These are phyloP conservation scores for Codiaeum variegatum DNA, from an alignment of 441 rosid species.

Conservation along the genomic window DNA sequence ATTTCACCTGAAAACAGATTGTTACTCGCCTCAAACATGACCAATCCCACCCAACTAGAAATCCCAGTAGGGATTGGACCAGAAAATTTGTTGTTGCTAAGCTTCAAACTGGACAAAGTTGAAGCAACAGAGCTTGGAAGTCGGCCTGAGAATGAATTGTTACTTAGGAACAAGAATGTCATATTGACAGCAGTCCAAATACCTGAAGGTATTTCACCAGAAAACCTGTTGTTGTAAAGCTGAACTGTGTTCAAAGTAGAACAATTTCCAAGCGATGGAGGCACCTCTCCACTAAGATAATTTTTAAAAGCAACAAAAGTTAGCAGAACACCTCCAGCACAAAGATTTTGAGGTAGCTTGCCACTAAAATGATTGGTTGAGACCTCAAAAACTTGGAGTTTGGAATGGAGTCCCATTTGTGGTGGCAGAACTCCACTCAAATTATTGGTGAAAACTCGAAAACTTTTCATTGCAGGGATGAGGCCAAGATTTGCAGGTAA, in stretches of 20 bases:
- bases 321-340: constrained; percentile 49
- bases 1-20: constrained; percentile 59
- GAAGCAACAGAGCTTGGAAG: constrained; percentile 54
- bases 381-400: constrained; percentile 55
- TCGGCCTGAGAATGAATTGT: constrained; percentile 61
- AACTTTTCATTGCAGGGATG: constrained; percentile 35
- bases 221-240: constrained; percentile 60
- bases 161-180: constrained; percentile 49
- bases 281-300: constrained; percentile 60
- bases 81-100: constrained; percentile 62
- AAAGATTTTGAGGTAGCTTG: constrained; percentile 57
- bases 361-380: constrained; percentile 62
- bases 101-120: constrained; percentile 67
- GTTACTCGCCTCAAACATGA: constrained; percentile 57
- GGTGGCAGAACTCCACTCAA: constrained; percentile 67
- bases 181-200: constrained; percentile 62
- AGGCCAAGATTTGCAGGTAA: constrained; percentile 49
- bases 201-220: constrained; percentile 63
- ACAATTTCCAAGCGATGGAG: constrained; percentile 65
- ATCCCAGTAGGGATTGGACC: constrained; percentile 61
- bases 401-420: constrained; percentile 58
- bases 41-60: constrained; percentile 52
- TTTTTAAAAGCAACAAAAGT: constrained; percentile 63
- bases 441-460: constrained; percentile 47
- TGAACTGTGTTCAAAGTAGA: constrained; percentile 45